Base-by-base conservation (phyloP, 495 filamentous ascomycete species). In the Aspergillus sclerotioniger region DNA sequence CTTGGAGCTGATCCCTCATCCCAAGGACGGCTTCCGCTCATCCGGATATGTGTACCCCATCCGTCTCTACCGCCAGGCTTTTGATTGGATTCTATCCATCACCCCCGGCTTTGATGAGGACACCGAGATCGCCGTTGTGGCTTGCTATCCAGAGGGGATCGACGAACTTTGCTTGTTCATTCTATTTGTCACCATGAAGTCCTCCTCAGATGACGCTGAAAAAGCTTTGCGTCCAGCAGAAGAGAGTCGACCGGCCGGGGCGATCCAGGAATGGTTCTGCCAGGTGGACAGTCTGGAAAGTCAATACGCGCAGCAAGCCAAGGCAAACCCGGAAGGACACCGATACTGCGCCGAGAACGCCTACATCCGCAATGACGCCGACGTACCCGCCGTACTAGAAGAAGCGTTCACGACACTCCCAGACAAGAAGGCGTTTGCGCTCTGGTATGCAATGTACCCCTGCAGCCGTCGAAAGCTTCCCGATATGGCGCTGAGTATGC, bases 401-500 rank as follows among this genome's bases (percentile, higher is more conserved):
- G 56, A 71, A 16, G 72, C 76, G 0, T 82, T 80, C 44, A 74
- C 72, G 0, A 73, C 69, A 0, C 65, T 82, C 8, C 80, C 77
- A 0, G 62, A 67, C 7, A 50, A 51, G 15, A 73, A 80, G 57
- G 62, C 70, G 1, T 75, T 71, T 31, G 65, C 75, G 0, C 64
- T 84, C 6, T 82, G 76, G 72, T 80, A 71, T 59, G 57, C 74
- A 1, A 82, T 83, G 80, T 63, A 67, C 50, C 80, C 80, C 0
- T 68, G 67, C 25, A 76, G 73, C 31, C 62, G 74, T 6, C 60
- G 71, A 3, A 47, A 60, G 15, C 62, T 76, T 6, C 66, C 69
- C 0, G 74, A 77, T 48, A 83, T 84, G 81, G 78, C 80, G 1
- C 57, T 82, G 3, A 76, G 69, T 15, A 69, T 83, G 71, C 80